Evolutionary conservation across 257 asterid genomes (phyloP).

Genomic region (Salvia rosmarinus): DNA sequence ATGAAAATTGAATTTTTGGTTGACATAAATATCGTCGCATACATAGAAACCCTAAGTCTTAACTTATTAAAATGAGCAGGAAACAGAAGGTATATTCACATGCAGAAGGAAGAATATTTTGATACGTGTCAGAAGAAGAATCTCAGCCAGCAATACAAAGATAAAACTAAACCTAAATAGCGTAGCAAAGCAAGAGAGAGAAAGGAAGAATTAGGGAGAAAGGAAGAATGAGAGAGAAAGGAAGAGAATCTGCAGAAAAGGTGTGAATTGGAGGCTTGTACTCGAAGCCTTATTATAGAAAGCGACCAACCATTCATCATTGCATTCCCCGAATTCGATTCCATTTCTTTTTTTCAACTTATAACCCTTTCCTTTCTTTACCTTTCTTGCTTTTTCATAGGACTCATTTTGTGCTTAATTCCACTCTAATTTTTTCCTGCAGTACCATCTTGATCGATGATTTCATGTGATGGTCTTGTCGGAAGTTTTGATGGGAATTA

Average conservation of each 20-base stretch:
- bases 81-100: slow-evolving; percentile 78
- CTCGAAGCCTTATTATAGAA: slow-evolving; percentile 69
- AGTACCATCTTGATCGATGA: too few relatives aligned
- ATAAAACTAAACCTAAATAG: neutral
- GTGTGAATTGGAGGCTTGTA: slow-evolving; percentile 83
- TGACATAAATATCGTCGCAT: neutral
- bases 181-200: too few relatives aligned
- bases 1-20: neutral
- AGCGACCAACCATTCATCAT: slow-evolving; percentile 74
- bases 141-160: slow-evolving; percentile 45
- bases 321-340: slow-evolving; percentile 57
- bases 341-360: slow-evolving; percentile 40
- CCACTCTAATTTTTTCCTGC: neutral
- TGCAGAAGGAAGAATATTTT: slow-evolving; percentile 57
- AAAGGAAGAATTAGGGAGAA: too few relatives aligned
- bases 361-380: slow-evolving; percentile 32
- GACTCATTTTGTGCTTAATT: neutral
- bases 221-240: slow-evolving; percentile 23
- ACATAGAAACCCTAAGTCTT: neutral
- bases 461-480: too few relatives aligned
- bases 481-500: neutral
- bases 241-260: slow-evolving; percentile 73
- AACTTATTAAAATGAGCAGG: slow-evolving; percentile 33
- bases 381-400: neutral
- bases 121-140: slow-evolving; percentile 64